Conservation (phyloP, 257 asterid genomes). For the Misopates orontium region DNA sequence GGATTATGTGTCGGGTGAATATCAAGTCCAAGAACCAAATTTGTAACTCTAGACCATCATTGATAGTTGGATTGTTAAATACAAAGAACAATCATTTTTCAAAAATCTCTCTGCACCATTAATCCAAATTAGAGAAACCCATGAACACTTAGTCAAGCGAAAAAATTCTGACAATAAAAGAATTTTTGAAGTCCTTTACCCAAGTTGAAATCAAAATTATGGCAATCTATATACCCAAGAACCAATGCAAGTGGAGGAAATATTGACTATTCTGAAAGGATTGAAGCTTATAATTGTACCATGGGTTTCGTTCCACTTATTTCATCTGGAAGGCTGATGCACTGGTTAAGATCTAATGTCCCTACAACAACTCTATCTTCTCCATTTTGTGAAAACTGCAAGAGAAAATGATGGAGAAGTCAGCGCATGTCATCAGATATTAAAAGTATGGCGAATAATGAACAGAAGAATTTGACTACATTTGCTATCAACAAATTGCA, state of each 20-base stretch:
- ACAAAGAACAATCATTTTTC: no score
- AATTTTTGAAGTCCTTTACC: background rate
- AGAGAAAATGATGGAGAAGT: constrained; percentile 10
- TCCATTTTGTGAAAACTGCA: constrained; percentile 61
- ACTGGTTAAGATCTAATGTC: constrained; percentile 83
- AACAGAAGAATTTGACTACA: no score
- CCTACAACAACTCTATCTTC: constrained; percentile 82
- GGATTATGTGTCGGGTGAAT: no score
- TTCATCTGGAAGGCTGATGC: constrained; percentile 85
- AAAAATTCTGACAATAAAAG: no score
- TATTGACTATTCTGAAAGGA: background rate
- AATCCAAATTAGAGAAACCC: no score
- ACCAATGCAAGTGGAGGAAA: background rate
- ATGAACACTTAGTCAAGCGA: no score
- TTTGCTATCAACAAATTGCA: no score
- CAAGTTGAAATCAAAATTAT: background rate
- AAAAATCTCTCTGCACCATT: no score
- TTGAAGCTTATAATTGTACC: constrained; percentile 40
- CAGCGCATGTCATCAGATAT: background rate
- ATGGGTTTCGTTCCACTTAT: constrained; percentile 69
- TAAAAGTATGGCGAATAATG: no score
- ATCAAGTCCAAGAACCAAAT: no score
- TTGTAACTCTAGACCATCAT: no score
- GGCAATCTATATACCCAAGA: background rate
- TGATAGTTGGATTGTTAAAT: no score